Base-by-base conservation (phyloP, 495 filamentous ascomycete species). In the Pyrenula aspistea region DNA sequence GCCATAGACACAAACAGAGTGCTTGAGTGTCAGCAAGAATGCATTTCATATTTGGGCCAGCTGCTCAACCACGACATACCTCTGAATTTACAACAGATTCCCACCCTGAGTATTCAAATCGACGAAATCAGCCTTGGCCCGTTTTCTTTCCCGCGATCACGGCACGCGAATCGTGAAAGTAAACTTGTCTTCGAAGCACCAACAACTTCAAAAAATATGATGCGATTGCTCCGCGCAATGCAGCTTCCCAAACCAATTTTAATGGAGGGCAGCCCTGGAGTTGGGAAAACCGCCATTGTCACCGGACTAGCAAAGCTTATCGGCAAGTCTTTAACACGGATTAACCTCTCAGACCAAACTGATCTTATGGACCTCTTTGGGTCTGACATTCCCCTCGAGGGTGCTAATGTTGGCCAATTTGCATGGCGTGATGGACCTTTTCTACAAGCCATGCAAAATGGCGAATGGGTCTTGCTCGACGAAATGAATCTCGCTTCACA, bases 401-500 rank as follows among this genome's bases (percentile, higher is more conserved):
- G 90, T 48, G 89, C 83, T 0, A 80, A 87, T 62, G 83, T 87
- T 20, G 93, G 94, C 1, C 83, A 86, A 55, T 99, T 99, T 60
- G 82, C 83, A 2, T 99, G 94, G 94, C 82, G 90, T 57, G 91
- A 97, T 68, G 94, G 90, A 12, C 91, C 94, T 1, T 99, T 97
- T 65, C 72, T 99, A 31, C 84, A 85, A 66, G 94, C 94, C 10
- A 97, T 99, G 92, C 91, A 94, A 66, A 83, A 81, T 51, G 94
- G 94, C 12, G 83, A 91, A 60, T 99, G 94, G 94, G 92, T 97
- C 8, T 72, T 99, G 10, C 74, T 99, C 0, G 94, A 99, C 68
- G 94, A 99, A 74, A 96, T 99, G 94, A 99, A 99, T 62, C 65
- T 99, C 53, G 94, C 94, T 2, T 97, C 94, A 0, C 94, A 97